Evolutionary conservation across 1,284 basidiomycete species (phyloP).

Genomic region (Cryptococcus hybrid): DNA sequence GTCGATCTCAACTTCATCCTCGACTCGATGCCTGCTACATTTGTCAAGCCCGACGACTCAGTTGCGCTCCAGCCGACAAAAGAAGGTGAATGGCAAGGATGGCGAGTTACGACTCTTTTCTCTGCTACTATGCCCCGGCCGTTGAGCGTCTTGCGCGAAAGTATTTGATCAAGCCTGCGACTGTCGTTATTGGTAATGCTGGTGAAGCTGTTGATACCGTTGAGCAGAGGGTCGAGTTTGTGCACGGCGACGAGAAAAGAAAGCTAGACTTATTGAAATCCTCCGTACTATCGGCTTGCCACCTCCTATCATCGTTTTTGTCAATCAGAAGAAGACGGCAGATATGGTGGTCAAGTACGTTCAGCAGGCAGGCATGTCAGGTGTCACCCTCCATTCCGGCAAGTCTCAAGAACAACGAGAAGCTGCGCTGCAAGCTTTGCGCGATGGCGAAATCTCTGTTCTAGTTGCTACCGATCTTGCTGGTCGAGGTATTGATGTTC

Average conservation of each 20-base stretch:
- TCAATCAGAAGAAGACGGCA: constrained; percentile 98
- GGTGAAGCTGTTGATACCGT: constrained; percentile 97
- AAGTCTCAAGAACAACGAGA: constrained; percentile 98
- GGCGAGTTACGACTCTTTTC: constrained; percentile 88
- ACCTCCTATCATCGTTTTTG: constrained; percentile 96
- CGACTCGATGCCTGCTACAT: constrained; percentile 82
- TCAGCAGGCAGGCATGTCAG: constrained; percentile 74
- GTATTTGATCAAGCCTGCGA: constrained; percentile 87
- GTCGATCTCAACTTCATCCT: constrained; percentile 91
- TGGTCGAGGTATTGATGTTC: constrained; percentile 97
- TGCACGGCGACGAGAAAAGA: constrained; percentile 92
- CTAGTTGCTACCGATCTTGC: constrained; percentile 97
- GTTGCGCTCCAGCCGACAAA: constrained; percentile 60
- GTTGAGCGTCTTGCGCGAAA: constrained; percentile 93
- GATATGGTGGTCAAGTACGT: constrained; percentile 94
- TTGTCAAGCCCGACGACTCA: constrained; percentile 75
- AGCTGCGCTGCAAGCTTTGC: constrained; percentile 78
- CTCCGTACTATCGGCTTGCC: constrained; percentile 77
- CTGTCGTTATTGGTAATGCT: constrained; percentile 96
- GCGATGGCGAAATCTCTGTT: constrained; percentile 76
- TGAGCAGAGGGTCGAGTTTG: constrained; percentile 93
- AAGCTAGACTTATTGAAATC: constrained; percentile 75
- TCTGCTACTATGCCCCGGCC: constrained; percentile 98
- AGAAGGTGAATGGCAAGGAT: constrained; percentile 58
- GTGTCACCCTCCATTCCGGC: constrained; percentile 89